Base-by-base conservation (phyloP, 768 basidiomycete species). In the Russula dissimulans region DNA sequence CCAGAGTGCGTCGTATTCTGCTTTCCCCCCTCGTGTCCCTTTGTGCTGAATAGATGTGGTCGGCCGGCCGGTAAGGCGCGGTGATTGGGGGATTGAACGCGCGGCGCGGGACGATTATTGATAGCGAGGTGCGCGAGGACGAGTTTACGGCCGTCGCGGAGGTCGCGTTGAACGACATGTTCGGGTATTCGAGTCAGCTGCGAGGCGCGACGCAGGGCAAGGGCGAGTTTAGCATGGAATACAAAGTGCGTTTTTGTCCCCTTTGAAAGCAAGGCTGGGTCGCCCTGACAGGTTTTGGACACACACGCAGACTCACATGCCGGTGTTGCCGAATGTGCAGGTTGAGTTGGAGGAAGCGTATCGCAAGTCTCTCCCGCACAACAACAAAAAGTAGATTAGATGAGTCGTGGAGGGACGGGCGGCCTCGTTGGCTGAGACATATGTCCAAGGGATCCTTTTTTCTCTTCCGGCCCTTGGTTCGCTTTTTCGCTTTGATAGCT, bases 111-210 rank as follows among this genome's bases (percentile, higher is more conserved):
- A 92, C 90, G 3, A 97, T 99, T 68, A 77, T 95, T 44, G 95
- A 97, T 68, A 95, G 90, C 67, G 97, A 98, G 74, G 88, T 95
- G 36, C 85, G 95, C 45, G 95, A 97, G 66, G 97, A 98, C 66
- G 95, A 99, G 73, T 98, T 99, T 69, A 92, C 91, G 5, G 81
- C 87, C 56, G 79, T 81, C 32, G 93, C 92, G 22, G 95, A 97
- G 69, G 95, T 99, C 12, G 86, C 91, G 8, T 72, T 99, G 73
- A 97, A 93, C 72, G 95, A 98, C 67, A 98, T 98, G 95, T 99
- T 99, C 70, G 91, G 92, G 17, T 97, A 97, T 71, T 95, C 94
- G 41, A 91, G 86, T 67, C 89, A 92, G 67, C 78, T 98, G 47
- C 84, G 95, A 59, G 95, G 95, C 3, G 85, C 83, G 59, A 99